Base-by-base conservation (phyloP, 495 filamentous ascomycete species). In the Terfezia claveryi region DNA sequence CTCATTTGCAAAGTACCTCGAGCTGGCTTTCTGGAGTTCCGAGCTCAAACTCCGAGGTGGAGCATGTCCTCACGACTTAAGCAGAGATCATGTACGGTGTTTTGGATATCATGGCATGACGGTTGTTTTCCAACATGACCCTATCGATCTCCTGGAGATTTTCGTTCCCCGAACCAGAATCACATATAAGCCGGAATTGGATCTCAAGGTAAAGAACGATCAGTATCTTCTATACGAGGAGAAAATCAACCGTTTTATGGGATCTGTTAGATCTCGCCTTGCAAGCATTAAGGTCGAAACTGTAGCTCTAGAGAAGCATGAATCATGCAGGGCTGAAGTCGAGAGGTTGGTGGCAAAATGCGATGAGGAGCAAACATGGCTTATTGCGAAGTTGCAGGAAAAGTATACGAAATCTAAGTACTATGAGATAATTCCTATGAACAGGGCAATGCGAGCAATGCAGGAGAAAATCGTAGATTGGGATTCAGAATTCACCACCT, bases 161-260 rank as follows among this genome's bases (percentile, higher is more conserved):
- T 78, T 94, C 53, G 91, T 96, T 23, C 92, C 92, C 11, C 74
- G 89, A 27, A 78, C 84, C 10, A 79, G 82, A 50, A 79, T 99
- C 37, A 94, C 87, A 1, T 99, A 92, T 87, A 95, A 95, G 66
- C 89, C 95, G 9, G 88, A 94, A 57, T 81, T 87, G 57, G 91
- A 99, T 62, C 67, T 99, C 51, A 80, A 73, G 55, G 72, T 96
- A 57, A 93, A 89, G 66, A 96, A 99, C 60, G 85, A 93, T n/a
- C 73, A 92, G 38, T 95, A 81, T 61, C 71, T 70, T 14, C 82
- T 81, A 58, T 81, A 78, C 41, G 83, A 92, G 58, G 79, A 85
- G 16, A 80, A 85, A 8, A 78, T 94, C 60, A 81, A 76, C 56
- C 79, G 80, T 11, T 99, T 94, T 69, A 92, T 93, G 71, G 61